These are phyloP conservation scores for Candida easanensis DNA, from an alignment of 805 yeast species.

Conservation along the genomic window DNA sequence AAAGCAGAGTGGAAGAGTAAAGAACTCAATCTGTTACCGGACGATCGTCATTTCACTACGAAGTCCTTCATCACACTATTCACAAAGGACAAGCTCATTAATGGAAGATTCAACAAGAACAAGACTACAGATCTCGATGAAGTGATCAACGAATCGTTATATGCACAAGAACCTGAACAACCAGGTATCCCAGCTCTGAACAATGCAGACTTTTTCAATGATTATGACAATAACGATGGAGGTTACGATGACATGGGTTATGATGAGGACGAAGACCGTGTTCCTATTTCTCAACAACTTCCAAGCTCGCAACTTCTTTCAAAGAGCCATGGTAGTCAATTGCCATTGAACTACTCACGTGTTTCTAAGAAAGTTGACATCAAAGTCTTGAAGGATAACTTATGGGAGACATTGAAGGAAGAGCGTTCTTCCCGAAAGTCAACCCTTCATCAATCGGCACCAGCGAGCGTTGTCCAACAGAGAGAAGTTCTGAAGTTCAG, in stretches of 20 bases:
- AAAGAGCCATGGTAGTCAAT: slow-evolving; percentile 23
- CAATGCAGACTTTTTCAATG: slow-evolving; percentile 39
- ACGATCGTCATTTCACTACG: slow-evolving; percentile 72
- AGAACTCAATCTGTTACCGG: slow-evolving; percentile 57
- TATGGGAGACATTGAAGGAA: slow-evolving; percentile 59
- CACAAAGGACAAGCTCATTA: slow-evolving; percentile 56
- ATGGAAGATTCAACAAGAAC: slow-evolving; percentile 31
- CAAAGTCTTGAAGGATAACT: slow-evolving; percentile 65
- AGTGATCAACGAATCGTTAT: slow-evolving; percentile 61
- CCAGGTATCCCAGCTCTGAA: slow-evolving; percentile 20
- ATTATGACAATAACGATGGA: slow-evolving; percentile 34
- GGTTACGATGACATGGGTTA: slow-evolving; percentile 16
- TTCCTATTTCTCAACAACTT: slow-evolving; percentile 15
- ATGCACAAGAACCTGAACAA: slow-evolving; percentile 56
- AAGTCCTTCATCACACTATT: slow-evolving; percentile 64
- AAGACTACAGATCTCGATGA: slow-evolving; percentile 17
- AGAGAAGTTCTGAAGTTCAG: slow-evolving; percentile 34
- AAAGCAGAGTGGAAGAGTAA: slow-evolving; percentile 38
- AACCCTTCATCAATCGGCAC: slow-evolving; percentile 1
- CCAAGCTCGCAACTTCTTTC: slow-evolving; percentile 22
- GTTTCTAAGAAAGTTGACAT: slow-evolving; percentile 81
- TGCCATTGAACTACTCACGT: slow-evolving; percentile 57
- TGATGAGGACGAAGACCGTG: slow-evolving; percentile 33
- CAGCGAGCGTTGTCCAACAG: not conserved
- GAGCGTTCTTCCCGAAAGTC: slow-evolving; percentile 16